Conservation (phyloP, 2,329 filamentous ascomycete species). For the Amesomyces nigricolor region DNA sequence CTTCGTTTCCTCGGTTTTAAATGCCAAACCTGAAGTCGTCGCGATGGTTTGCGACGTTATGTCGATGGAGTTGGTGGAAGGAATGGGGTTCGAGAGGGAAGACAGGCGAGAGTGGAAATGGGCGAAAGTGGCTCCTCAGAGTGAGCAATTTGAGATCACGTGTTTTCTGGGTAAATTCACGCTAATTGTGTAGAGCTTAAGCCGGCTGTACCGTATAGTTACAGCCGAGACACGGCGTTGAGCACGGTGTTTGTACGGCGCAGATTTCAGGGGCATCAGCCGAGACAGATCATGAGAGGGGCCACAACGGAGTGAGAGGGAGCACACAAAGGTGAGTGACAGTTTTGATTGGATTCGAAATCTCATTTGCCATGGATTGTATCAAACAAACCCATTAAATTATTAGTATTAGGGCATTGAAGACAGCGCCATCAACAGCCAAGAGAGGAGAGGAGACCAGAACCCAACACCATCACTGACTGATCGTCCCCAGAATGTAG, state of each 20-base stretch:
- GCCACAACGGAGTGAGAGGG: too few relatives aligned
- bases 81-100: too few relatives aligned
- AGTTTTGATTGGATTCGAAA: too few relatives aligned
- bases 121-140: too few relatives aligned
- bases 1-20: neutral
- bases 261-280: too few relatives aligned
- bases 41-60: neutral
- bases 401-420: constrained; percentile 3
- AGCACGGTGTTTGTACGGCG: neutral
- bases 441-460: constrained; percentile 1
- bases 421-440: neutral
- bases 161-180: neutral
- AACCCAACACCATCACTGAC: neutral
- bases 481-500: neutral
- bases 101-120: too few relatives aligned
- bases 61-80: neutral
- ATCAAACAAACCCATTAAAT: neutral
- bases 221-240: neutral
- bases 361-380: too few relatives aligned
- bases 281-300: too few relatives aligned
- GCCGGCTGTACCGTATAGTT: neutral
- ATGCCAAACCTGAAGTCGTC: neutral
- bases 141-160: neutral
- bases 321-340: too few relatives aligned
- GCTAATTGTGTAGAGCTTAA: neutral